A percentile compares a stretch with the other conserved stretches of the same genome.
These are phyloP conservation scores for Pancytospora epiphaga DNA, from an alignment of 371 early-diverging fungal species.

Conservation along the genomic window DNA sequence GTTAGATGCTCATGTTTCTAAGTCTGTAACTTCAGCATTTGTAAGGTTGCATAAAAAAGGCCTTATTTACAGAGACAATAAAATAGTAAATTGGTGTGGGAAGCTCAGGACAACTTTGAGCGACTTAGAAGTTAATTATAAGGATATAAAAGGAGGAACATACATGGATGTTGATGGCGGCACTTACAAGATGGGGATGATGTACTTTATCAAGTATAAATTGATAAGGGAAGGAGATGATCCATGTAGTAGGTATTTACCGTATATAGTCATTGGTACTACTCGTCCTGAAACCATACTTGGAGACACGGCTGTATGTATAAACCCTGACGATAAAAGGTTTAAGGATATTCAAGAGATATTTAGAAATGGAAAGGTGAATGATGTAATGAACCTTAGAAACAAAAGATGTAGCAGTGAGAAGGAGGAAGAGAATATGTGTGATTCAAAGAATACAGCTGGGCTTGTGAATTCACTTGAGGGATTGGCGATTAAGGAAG, in stretches of 20 bases:
- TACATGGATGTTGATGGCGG: constrained; percentile 62
- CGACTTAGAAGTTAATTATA: constrained; percentile 72
- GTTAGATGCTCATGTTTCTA: constrained; percentile 72
- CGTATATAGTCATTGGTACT: constrained; percentile 79
- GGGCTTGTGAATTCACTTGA: background rate
- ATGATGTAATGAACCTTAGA: background rate
- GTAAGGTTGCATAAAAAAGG: constrained; percentile 84
- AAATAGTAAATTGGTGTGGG: constrained; percentile 96
- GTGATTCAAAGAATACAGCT: background rate
- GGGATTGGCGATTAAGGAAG: background rate
- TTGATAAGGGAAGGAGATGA: constrained; percentile 16
- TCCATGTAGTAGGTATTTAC: constrained; percentile 2
- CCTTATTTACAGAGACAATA: constrained; percentile 83
- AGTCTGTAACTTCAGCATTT: constrained; percentile 85
- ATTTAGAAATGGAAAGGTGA: constrained; percentile 6
- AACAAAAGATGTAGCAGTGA: background rate
- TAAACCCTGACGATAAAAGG: constrained; percentile 76
- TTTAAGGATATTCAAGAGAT: constrained; percentile 61
- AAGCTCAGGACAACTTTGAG: constrained; percentile 86
- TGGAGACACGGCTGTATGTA: constrained; percentile 89
- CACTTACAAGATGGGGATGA: constrained; percentile 90
- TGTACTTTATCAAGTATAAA: constrained; percentile 66
- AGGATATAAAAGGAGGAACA: constrained; percentile 37
- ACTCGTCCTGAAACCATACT: constrained; percentile 98
- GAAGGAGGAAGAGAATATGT: constrained; percentile 29